Conservation (phyloP, 371 early-diverging fungal species). For the Syncephalis plumigaleata region DNA sequence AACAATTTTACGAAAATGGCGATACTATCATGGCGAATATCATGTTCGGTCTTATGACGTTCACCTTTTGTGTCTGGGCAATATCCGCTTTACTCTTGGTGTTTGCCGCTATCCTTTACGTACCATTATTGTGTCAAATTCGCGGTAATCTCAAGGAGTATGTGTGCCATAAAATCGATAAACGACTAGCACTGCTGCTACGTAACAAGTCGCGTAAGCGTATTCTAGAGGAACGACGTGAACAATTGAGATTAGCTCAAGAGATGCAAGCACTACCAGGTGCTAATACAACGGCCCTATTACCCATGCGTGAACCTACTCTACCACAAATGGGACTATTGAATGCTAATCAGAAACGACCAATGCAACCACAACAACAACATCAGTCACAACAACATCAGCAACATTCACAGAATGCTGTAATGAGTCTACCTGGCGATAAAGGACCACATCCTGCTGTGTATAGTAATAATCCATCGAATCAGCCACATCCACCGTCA, state of each 20-base stretch:
- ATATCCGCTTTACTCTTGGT: slow-evolving; percentile 32
- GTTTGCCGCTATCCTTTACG: slow-evolving; percentile 44
- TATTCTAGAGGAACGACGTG: not conserved
- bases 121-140: slow-evolving; percentile 59
- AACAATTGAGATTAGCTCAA: not conserved
- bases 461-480: too few species aligned
- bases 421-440: too few species aligned
- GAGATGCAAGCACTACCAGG: not conserved
- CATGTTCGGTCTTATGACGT: slow-evolving; percentile 22
- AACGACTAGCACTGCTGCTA: slow-evolving; percentile 15
- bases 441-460: too few species aligned
- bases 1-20: not conserved
- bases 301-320: slow-evolving; percentile 4
- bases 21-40: slow-evolving; percentile 2
- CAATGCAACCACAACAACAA: not conserved
- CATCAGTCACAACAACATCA: too few species aligned
- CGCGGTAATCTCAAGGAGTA: slow-evolving; percentile 82
- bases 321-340: slow-evolving; percentile 1
- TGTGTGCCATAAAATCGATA: slow-evolving; percentile 79
- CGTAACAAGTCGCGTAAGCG: slow-evolving; percentile 4
- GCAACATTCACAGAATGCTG: not conserved
- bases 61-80: slow-evolving; percentile 48
- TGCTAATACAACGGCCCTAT: not conserved
- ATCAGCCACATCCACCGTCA: too few species aligned
- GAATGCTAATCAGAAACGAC: not conserved